Evolutionary conservation across 257 asterid species (phyloP).

Genomic region (Avicennia marina): DNA sequence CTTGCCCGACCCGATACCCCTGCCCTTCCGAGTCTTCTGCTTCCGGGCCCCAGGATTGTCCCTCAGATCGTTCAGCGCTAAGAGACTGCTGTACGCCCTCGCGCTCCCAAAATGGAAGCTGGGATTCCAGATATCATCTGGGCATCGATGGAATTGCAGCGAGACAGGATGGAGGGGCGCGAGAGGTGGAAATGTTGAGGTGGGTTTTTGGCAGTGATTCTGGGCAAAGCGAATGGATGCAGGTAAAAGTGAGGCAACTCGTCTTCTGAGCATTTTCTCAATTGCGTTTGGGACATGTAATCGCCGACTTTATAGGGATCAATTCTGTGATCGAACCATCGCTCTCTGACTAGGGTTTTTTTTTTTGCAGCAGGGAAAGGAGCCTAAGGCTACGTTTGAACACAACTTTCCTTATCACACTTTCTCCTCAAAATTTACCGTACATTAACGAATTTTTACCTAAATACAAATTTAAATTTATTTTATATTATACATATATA

Average conservation of each 20-base stretch:
- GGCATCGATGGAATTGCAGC: conserved; percentile 17
- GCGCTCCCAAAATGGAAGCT: conserved; percentile 15
- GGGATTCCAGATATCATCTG: conserved; percentile 1
- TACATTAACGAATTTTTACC: too few species aligned
- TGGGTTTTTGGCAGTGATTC: conserved; percentile 23
- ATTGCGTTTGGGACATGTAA: too few species aligned
- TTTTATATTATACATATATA: too few species aligned
- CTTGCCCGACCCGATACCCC: conserved; percentile 97
- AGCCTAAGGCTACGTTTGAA: too few species aligned
- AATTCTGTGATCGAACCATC: too few species aligned
- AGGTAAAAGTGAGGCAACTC: conserved; percentile 42
- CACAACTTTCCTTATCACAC: too few species aligned
- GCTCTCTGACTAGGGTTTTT: too few species aligned
- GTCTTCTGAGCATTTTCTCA: conserved; percentile 58
- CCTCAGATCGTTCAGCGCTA: conserved; percentile 79
- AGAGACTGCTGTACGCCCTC: conserved; percentile 53
- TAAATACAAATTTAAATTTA: too few species aligned
- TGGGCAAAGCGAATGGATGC: conserved; percentile 28
- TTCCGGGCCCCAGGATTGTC: conserved; percentile 77
- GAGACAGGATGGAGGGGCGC: conserved; percentile 17
- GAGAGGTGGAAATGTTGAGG: conserved; percentile 18
- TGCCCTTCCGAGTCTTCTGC: conserved; percentile 88
- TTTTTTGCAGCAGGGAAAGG: too few species aligned
- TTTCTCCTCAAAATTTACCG: too few species aligned
- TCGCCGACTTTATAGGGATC: too few species aligned